phyloP scores from a whole-genome alignment of 345 rosid species.

The Sonneratia caseolaris region DNA sequence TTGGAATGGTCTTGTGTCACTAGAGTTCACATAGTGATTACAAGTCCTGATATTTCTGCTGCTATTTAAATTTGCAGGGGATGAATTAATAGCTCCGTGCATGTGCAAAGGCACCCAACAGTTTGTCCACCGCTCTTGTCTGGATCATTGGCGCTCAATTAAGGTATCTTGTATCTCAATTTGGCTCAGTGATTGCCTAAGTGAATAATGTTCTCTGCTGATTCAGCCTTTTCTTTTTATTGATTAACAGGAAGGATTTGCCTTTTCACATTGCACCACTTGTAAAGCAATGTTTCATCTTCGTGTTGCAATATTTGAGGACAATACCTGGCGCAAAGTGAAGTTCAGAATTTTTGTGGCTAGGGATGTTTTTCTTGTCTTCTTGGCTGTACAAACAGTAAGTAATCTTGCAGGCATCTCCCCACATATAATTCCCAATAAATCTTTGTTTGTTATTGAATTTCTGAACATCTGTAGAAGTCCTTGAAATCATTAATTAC shows the following conservation, averaged over 20 bases:
- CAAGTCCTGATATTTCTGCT: not conserved
- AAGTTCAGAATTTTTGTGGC: slow-evolving; percentile 94
- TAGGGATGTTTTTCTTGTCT: slow-evolving; percentile 81
- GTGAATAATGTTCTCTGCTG: not conserved
- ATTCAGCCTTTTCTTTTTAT: not conserved
- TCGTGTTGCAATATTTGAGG: slow-evolving; percentile 59
- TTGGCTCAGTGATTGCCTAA: not conserved
- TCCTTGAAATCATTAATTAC: not conserved
- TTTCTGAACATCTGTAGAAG: not conserved
- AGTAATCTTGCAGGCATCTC: slow-evolving; percentile 13
- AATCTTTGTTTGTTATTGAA: not conserved
- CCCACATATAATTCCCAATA: not conserved
- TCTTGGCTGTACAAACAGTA: slow-evolving; percentile 83
- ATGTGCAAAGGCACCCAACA: slow-evolving; percentile 97
- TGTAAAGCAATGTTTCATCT: slow-evolving; percentile 88
- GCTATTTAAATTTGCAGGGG: slow-evolving; percentile 31
- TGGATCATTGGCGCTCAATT: slow-evolving; percentile 88
- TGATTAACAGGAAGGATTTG: slow-evolving; percentile 71
- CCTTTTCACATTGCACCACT: slow-evolving; percentile 88
- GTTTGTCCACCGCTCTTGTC: slow-evolving; percentile 78
- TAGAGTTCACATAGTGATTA: not conserved
- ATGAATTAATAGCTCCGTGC: slow-evolving; percentile 93
- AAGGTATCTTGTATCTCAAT: slow-evolving; percentile 22
- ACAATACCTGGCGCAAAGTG: slow-evolving; percentile 74
- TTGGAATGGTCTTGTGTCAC: not conserved